Evolutionary conservation across 2,329 filamentous ascomycete species (phyloP), one percentile per base, ranked within the genome.

Genomic region (Colletotrichum plurivorum): DNA sequence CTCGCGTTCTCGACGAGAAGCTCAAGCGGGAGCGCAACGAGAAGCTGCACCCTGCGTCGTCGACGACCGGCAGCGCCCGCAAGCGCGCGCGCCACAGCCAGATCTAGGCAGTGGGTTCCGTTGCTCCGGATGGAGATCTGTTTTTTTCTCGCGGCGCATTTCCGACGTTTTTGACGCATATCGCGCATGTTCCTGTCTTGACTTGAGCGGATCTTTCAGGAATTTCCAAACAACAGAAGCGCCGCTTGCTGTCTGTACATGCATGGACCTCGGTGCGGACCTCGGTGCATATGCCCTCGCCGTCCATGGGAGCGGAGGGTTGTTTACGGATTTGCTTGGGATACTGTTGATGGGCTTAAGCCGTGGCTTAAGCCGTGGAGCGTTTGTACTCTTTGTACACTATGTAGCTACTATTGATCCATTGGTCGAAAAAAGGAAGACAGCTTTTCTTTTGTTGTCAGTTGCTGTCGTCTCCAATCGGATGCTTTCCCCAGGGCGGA

Each of bases 1-100:
- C 88, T 16, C 88, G 88, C 69, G 88, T 91, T 20, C 79, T 91
- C 78, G 88, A 91, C 82, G 87, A 90, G 77, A 91, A 91, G 79
- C 87, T 90, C 83, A 89, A 88, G 84, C 83, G 88, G 73, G 89
- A 91, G 75, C 84, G 84, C 75, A 87, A 83, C 80, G 86, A 89
- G 58, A 90, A 90, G 79, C 82, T 88, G 80, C 86, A 89, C 62
- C 85, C 87, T 7, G 72, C 76, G 0, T 76, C 81, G 1, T 61
- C 67, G 5, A 78, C 77, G 4, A 73, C 78, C 4, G 78, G 81
- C 73, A 88, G 86, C 75, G 84, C 78, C 8, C 86, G 88, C 76
- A 91, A 91, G 78, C 84, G 89, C 36, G 79, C 86, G 4, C 83
- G 88, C 15, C 86, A 88, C 78, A 88, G 86, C 79, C 66, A 69